Conservation (phyloP, 495 filamentous ascomycete species). For the Cenococcum geophilum region DNA sequence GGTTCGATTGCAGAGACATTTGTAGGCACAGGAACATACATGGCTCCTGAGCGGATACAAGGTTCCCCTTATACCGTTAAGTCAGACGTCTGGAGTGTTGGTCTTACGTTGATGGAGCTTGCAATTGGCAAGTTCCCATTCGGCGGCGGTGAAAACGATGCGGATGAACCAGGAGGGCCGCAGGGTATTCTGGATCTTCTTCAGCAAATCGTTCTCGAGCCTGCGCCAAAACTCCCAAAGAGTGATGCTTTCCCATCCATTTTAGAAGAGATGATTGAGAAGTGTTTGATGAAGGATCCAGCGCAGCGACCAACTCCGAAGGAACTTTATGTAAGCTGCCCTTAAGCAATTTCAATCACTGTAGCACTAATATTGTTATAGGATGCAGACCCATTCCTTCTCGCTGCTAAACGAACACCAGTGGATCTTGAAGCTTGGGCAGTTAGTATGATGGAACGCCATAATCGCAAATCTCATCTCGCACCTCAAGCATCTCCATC, state of each 20-base stretch:
- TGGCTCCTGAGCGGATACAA: slow-evolving; percentile 96
- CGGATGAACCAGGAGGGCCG: slow-evolving; percentile 63
- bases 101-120: slow-evolving; percentile 91
- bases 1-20: slow-evolving; percentile 98
- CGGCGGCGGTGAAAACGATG: slow-evolving; percentile 64
- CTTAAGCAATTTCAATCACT: background rate
- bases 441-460: slow-evolving; percentile 77
- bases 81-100: slow-evolving; percentile 97
- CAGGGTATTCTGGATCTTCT: slow-evolving; percentile 94
- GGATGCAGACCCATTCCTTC: slow-evolving; percentile 89
- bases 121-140: slow-evolving; percentile 97
- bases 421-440: slow-evolving; percentile 89
- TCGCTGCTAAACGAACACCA: slow-evolving; percentile 87
- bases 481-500: slow-evolving; percentile 21
- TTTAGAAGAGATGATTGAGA: slow-evolving; percentile 92
- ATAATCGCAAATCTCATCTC: slow-evolving; percentile 89
- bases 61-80: slow-evolving; percentile 96
- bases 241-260: slow-evolving; percentile 94
- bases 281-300: slow-evolving; percentile 84
- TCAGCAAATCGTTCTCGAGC: slow-evolving; percentile 96
- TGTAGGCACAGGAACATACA: slow-evolving; percentile 96
- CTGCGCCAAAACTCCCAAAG: slow-evolving; percentile 86
- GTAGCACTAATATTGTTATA: slow-evolving; percentile 32
- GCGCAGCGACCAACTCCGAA: slow-evolving; percentile 85
- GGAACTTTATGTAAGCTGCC: slow-evolving; percentile 61